Evolutionary conservation across 805 yeast species (phyloP).

Genomic region (Metschnikowia colocasiae): DNA sequence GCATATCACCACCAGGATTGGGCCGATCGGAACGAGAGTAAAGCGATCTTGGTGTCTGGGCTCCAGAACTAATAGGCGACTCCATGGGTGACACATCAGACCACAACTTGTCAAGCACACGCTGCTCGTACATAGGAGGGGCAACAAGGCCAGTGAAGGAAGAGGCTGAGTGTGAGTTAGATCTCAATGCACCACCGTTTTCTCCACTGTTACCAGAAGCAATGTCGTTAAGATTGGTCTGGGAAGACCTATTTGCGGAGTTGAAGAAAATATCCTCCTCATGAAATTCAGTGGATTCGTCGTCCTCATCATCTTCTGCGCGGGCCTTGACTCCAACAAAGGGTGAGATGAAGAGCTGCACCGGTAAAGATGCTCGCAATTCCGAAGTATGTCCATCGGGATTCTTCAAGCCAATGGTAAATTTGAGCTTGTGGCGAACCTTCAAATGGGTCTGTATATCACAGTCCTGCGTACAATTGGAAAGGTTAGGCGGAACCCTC

Average conservation of each 20-base stretch:
- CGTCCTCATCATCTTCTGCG: constrained; percentile 24
- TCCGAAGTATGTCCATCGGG: constrained; percentile 94
- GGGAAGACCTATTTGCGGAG: constrained; percentile 6
- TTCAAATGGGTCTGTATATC: constrained; percentile 64
- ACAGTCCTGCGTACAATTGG: constrained; percentile 84
- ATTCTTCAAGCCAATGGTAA: constrained; percentile 72
- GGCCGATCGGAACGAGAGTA: constrained; percentile 9
- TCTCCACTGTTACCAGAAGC: constrained; percentile 11
- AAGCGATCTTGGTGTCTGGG: constrained; percentile 34
- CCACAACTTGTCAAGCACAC: constrained; percentile 78
- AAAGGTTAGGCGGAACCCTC: constrained; percentile 66
- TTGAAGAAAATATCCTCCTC: constrained; percentile 32
- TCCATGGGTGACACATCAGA: constrained; percentile 55
- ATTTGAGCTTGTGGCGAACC: constrained; percentile 84
- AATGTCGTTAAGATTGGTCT: constrained; percentile 10
- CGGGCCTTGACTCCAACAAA: constrained; percentile 67
- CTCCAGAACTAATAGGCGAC: constrained; percentile 43
- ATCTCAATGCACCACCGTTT: constrained; percentile 11
- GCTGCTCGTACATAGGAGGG: constrained; percentile 82
- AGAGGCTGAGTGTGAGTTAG: constrained; percentile 29
- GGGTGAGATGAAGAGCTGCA: constrained; percentile 72
- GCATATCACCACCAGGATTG: constrained; percentile 13
- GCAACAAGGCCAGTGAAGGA: constrained; percentile 53
- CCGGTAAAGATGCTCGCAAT: constrained; percentile 84
- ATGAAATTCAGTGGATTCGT: constrained; percentile 10